A percentile compares a stretch with the other conserved stretches of the same genome.
These are phyloP conservation scores for Aspergillus sp. DNA, from an alignment of 2,329 filamentous ascomycete genomes.

Conservation along the genomic window DNA sequence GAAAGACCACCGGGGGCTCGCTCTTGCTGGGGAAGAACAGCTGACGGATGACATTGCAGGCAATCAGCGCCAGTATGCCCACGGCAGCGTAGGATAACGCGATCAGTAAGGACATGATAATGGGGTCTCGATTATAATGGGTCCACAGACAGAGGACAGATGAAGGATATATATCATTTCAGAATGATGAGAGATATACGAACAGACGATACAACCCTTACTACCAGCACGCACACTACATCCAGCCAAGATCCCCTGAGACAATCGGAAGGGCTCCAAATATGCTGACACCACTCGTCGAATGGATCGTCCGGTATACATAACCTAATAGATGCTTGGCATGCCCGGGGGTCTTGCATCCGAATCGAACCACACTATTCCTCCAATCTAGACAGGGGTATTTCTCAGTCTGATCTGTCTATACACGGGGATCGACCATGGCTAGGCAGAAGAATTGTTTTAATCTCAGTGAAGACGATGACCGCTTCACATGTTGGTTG, in stretches of 20 bases:
- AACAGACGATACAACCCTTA: too few relatives aligned
- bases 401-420: background rate
- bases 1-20: slow-evolving; percentile 76
- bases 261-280: slow-evolving; percentile 9
- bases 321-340: background rate
- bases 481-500: too few relatives aligned
- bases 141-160: too few relatives aligned
- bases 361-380: slow-evolving; percentile 9
- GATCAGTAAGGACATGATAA: slow-evolving; percentile 17
- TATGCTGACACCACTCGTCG: slow-evolving; percentile 11
- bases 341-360: background rate
- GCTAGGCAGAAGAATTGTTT: background rate
- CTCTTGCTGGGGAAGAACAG: slow-evolving; percentile 48
- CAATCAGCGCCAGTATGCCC: slow-evolving; percentile 8
- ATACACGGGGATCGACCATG: too few relatives aligned
- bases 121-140: background rate
- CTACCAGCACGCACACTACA: too few relatives aligned
- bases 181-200: too few relatives aligned
- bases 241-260: background rate
- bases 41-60: slow-evolving; percentile 17
- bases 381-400: too few relatives aligned
- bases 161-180: too few relatives aligned
- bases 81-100: slow-evolving; percentile 13
- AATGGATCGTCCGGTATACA: background rate
- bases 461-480: too few relatives aligned